A percentile compares a stretch with the other conserved stretches of the same genome.
These are phyloP conservation scores for Sporothrix humicola DNA, from an alignment of 2,329 filamentous ascomycete species.

Conservation along the genomic window DNA sequence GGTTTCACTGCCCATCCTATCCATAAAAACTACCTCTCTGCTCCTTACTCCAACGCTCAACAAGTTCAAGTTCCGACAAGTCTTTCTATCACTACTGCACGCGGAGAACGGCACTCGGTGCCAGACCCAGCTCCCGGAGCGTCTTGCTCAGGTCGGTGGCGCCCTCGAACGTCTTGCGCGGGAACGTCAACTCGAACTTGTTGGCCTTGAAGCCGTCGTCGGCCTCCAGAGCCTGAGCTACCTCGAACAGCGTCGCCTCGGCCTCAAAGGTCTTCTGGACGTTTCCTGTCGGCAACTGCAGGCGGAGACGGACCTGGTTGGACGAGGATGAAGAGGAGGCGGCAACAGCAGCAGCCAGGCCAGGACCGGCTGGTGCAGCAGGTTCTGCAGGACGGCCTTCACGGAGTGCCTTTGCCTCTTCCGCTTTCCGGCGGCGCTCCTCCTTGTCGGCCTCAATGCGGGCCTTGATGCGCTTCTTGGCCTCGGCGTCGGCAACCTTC, in stretches of 20 bases:
- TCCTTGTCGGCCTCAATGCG: slow-evolving; percentile 96
- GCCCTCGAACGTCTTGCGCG: slow-evolving; percentile 76
- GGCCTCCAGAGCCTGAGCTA: slow-evolving; percentile 74
- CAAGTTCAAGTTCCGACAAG: background rate
- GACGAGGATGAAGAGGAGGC: slow-evolving; percentile 66
- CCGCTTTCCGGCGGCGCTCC: slow-evolving; percentile 82
- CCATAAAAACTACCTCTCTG: background rate
- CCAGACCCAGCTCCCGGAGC: slow-evolving; percentile 86
- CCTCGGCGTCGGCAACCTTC: slow-evolving; percentile 82
- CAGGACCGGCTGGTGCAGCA: slow-evolving; percentile 46
- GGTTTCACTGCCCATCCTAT: background rate
- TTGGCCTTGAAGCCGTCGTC: slow-evolving; percentile 74
- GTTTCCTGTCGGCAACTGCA: slow-evolving; percentile 73
- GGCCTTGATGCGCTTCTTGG: slow-evolving; percentile 86
- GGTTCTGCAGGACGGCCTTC: slow-evolving; percentile 63
- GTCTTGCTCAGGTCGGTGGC: slow-evolving; percentile 82
- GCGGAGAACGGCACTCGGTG: slow-evolving; percentile 82
- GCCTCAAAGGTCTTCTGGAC: slow-evolving; percentile 87
- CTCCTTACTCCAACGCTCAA: background rate
- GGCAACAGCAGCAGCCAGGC: slow-evolving; percentile 53
- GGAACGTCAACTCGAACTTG: slow-evolving; percentile 86
- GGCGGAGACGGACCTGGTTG: slow-evolving; percentile 77
- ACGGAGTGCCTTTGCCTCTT: slow-evolving; percentile 82
- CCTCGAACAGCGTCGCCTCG: slow-evolving; percentile 90
- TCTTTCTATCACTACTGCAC: slow-evolving; percentile 31